Evolutionary conservation across 257 asterid species (phyloP).

Genomic region (Cruciata laevipes): DNA sequence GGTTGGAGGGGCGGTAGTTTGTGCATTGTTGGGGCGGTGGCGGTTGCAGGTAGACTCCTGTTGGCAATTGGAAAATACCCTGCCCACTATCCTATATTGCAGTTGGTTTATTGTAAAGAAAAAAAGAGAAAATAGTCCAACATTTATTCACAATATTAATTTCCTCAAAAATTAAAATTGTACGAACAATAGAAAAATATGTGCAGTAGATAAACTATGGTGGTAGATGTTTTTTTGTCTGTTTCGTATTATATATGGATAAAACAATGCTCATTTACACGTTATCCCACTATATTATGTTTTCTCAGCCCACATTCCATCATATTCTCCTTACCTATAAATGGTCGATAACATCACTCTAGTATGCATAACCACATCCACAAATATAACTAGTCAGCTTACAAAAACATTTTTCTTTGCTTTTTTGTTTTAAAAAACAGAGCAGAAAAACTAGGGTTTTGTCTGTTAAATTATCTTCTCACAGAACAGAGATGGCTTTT

Average conservation of each 20-base stretch:
- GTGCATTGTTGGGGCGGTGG: no score
- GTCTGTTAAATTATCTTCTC: not conserved
- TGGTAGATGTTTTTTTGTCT: conserved; percentile 21
- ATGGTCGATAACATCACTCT: conserved; percentile 27
- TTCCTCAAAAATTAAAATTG: not conserved
- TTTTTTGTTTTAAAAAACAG: no score
- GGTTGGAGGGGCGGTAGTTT: no score
- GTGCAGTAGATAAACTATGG: not conserved
- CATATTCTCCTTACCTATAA: conserved; percentile 23
- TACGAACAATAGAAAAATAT: not conserved
- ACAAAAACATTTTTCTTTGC: no score
- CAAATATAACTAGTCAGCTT: not conserved
- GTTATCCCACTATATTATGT: conserved; percentile 47
- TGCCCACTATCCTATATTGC: no score
- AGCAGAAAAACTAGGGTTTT: not conserved
- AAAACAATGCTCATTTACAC: conserved; percentile 26
- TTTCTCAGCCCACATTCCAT: conserved; percentile 3
- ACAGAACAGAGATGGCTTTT: conserved; percentile 28
- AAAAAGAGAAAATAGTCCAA: no score
- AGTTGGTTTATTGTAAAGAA: no score
- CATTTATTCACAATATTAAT: no score
- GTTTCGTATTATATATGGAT: conserved; percentile 15
- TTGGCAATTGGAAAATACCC: no score
- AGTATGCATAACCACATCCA: not conserved
- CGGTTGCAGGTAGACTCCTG: no score